These are phyloP conservation scores for Sordaria brevicollis DNA, from an alignment of 495 filamentous ascomycete genomes.

Conservation along the genomic window DNA sequence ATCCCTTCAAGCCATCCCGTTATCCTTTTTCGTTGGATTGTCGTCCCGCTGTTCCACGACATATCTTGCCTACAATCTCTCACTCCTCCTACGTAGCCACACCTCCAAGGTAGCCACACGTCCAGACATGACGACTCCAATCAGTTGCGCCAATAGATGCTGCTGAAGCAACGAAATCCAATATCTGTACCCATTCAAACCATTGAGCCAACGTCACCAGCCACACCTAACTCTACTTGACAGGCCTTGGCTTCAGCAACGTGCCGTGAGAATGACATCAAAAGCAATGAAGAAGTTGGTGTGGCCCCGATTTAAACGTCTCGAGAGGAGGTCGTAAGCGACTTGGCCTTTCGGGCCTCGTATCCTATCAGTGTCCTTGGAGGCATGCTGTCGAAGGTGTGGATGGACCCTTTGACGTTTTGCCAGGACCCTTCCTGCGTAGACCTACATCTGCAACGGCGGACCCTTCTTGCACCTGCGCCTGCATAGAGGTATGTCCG, in stretches of 20 bases:
- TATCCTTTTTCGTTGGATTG: neutral
- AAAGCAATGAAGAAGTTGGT: neutral
- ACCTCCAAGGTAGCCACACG: neutral
- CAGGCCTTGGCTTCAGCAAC: neutral
- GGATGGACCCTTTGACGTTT: neutral
- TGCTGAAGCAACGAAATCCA: neutral
- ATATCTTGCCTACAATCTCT: neutral
- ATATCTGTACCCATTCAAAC: neutral
- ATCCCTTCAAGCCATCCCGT: neutral
- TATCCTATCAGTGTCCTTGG: neutral
- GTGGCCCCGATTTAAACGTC: neutral
- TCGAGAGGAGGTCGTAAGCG: neutral
- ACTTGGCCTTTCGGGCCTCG: neutral
- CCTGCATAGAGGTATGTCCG: neutral
- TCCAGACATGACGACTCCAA: neutral
- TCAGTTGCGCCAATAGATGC: neutral
- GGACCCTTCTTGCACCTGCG: no score
- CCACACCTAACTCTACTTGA: neutral
- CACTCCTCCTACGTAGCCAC: neutral
- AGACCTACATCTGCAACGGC: neutral
- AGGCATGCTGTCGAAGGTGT: neutral
- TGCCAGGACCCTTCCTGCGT: neutral
- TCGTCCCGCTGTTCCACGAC: neutral
- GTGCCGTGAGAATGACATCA: neutral
- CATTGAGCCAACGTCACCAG: neutral